A percentile compares a stretch with the other conserved stretches of the same genome.
Evolutionary conservation across 495 filamentous ascomycete genomes (phyloP).

Genomic region (Glonium stellatum): DNA sequence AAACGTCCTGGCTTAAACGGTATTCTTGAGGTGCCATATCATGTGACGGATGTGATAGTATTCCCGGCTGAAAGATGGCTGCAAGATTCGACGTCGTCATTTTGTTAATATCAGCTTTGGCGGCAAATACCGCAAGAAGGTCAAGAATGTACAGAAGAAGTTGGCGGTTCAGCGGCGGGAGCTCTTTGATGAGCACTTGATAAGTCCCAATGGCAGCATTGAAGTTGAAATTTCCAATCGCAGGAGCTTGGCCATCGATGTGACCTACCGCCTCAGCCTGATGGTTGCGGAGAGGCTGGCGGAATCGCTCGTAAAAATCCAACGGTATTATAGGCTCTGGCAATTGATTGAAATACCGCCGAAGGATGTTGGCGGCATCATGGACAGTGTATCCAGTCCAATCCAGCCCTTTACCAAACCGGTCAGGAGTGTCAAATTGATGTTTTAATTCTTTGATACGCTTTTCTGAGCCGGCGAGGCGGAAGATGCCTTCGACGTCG

Average conservation of each 20-base stretch:
- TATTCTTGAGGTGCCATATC: slow-evolving; percentile 94
- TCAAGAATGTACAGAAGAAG: slow-evolving; percentile 94
- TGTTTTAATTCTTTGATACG: slow-evolving; percentile 93
- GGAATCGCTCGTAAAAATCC: slow-evolving; percentile 86
- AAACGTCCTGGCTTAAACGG: slow-evolving; percentile 87
- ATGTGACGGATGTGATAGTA: slow-evolving; percentile 88
- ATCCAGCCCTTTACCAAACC: slow-evolving; percentile 93
- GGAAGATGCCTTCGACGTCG: slow-evolving; percentile 94
- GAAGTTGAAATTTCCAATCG: slow-evolving; percentile 61
- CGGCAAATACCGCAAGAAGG: slow-evolving; percentile 94
- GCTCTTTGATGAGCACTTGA: slow-evolving; percentile 82
- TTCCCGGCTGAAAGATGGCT: slow-evolving; percentile 96
- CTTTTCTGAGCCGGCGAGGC: slow-evolving; percentile 91
- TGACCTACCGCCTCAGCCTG: slow-evolving; percentile 63
- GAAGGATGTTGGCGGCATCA: slow-evolving; percentile 94
- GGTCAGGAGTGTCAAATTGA: slow-evolving; percentile 88
- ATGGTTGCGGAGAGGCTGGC: slow-evolving; percentile 73
- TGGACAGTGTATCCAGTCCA: slow-evolving; percentile 99
- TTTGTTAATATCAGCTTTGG: slow-evolving; percentile 91
- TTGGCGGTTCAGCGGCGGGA: slow-evolving; percentile 91
- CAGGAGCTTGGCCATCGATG: slow-evolving; percentile 47
- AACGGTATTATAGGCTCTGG: slow-evolving; percentile 94
- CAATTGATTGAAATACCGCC: slow-evolving; percentile 89
- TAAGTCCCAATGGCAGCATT: slow-evolving; percentile 72
- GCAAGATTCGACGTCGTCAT: slow-evolving; percentile 93